These are phyloP conservation scores for Casaregolazyma suthepensis DNA, from an alignment of 1,139 yeast genomes.

Conservation along the genomic window DNA sequence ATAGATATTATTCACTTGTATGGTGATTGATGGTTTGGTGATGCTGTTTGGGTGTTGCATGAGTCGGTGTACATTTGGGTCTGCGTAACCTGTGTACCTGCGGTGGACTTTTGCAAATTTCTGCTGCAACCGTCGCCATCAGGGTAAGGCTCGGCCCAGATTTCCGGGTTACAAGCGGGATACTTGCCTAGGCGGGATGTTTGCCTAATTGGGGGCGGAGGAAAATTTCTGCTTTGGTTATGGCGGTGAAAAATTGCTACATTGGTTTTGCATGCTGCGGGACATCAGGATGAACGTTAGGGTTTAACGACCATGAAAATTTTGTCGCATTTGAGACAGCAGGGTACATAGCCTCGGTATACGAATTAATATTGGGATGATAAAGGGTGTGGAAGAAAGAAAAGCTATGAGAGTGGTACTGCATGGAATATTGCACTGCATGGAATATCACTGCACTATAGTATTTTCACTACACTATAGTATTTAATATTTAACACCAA, in stretches of 20 bases:
- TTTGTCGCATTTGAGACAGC: not conserved
- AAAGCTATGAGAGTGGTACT: not conserved
- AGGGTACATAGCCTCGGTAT: not conserved
- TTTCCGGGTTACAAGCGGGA: not conserved
- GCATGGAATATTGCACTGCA: not conserved
- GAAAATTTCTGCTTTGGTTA: not conserved
- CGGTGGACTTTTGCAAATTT: not conserved
- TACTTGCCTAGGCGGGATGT: not conserved
- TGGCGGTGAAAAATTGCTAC: not conserved
- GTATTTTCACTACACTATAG: no score
- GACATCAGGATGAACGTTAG: not conserved
- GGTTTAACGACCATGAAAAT: not conserved
- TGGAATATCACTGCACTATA: no score
- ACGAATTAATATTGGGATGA: not conserved
- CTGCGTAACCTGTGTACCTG: not conserved
- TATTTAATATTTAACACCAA: not conserved
- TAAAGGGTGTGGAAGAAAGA: not conserved
- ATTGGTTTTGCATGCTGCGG: not conserved
- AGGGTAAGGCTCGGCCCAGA: not conserved
- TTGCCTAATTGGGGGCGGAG: not conserved
- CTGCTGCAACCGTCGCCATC: not conserved
- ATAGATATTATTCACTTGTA: conserved; percentile 2
- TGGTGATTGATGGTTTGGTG: not conserved
- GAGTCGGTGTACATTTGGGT: not conserved
- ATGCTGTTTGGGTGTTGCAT: not conserved